Evolutionary conservation across 176 grass and related monocot genomes (phyloP).

Genomic region (Rhynchospora tenuis): DNA sequence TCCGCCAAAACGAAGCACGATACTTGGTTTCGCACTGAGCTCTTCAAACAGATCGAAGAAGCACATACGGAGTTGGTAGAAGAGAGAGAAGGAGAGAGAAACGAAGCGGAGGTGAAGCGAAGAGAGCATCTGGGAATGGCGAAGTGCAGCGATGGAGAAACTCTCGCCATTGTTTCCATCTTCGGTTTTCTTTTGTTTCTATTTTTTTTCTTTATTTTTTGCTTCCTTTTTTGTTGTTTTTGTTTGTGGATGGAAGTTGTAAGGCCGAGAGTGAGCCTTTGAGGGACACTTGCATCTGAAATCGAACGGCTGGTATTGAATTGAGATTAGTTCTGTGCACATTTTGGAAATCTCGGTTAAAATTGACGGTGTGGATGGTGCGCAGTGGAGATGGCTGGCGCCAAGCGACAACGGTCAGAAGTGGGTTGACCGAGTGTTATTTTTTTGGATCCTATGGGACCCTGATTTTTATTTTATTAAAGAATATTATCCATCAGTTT

Average conservation of each 20-base stretch:
- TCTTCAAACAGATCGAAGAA: not conserved
- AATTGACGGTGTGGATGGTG: not conserved
- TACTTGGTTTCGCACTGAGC: not conserved
- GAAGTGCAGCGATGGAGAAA: slow-evolving; percentile 8
- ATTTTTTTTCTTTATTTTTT: not conserved
- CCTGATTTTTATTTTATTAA: no score
- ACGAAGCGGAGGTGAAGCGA: not conserved
- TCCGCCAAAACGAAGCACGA: not conserved
- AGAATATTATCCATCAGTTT: no score
- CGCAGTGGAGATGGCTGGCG: not conserved
- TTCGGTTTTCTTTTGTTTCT: not conserved
- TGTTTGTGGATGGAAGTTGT: slow-evolving; percentile 21
- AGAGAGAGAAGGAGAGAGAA: not conserved
- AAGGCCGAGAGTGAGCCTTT: not conserved
- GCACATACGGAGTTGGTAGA: not conserved
- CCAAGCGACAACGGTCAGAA: slow-evolving; percentile 9
- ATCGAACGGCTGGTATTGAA: not conserved
- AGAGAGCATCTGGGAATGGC: not conserved
- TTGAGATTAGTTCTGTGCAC: not conserved
- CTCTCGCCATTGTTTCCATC: slow-evolving; percentile 24
- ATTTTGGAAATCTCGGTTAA: not conserved
- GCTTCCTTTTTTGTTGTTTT: not conserved
- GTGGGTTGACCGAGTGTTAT: not conserved
- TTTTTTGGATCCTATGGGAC: no score
- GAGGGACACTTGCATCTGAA: not conserved